Base-by-base conservation (phyloP, 1,284 basidiomycete genomes). In the Rhodofomes roseus region DNA sequence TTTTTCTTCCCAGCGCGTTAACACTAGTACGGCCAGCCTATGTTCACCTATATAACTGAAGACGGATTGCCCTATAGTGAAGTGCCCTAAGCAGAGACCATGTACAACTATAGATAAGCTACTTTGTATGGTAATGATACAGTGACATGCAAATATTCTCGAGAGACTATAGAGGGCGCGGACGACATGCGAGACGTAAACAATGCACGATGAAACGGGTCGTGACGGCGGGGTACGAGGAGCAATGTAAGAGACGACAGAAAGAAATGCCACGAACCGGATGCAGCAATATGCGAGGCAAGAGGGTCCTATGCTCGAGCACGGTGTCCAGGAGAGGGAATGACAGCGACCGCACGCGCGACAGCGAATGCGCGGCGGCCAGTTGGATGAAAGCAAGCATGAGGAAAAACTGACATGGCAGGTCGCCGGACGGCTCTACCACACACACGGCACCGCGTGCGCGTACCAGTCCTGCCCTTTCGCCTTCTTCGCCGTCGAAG, bases 371-470 rank as follows among this genome's bases (percentile, higher is more conserved):
- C 46, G 16, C 25, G 22, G 22, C 22, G 43, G 23, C 43, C 43
- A 11, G 31, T 34, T 34, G 31, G 31, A 34, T 4, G 31, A 34
- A 55, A 40, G 20, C 16, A 12, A 43, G 29, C 20, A 57, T 34
- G 31, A 11, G 31, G 14, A 57, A 40, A 1, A 41, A 31, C 7
- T 22, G 22, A 31, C 25, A 25, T 16, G 7, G 9, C 36, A 56
- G 8, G 20, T 5, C 55, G 55, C 29, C n/a, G 4, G 57, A 44
- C 23, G 14, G 43, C 59, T 63, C 70, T 78, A 84, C 82, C 82
- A 83, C 4, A 72, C 70, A 4, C 77, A 70, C 1, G 81, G 79
- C 9, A 74, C 71, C 27, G 81, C 81, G 61, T 76, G 75, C 2
- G 81, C 79, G 29, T 78, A 82, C 71, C 81, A 79, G 27, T 71